Conservation (phyloP, 257 asterid genomes). For the Fraxinus pennsylvanica region DNA sequence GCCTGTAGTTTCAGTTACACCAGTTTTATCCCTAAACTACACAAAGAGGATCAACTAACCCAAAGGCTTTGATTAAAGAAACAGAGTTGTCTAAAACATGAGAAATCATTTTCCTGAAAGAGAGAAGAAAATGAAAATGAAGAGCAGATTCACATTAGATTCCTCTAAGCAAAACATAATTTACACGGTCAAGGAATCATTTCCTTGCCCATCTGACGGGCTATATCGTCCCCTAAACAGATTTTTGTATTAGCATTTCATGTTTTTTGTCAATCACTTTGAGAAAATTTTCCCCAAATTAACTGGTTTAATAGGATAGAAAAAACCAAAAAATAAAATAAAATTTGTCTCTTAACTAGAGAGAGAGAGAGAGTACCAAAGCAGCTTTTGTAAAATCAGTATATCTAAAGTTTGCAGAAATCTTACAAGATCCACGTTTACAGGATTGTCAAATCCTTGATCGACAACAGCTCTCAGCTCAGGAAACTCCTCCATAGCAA, state of each 20-base stretch:
- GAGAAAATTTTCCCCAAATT: background rate
- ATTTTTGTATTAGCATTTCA: background rate
- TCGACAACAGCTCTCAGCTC: conserved; percentile 65
- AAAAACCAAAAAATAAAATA: too few species aligned
- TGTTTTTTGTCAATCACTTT: background rate
- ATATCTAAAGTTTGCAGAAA: conserved; percentile 10
- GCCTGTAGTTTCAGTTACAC: conserved; percentile 50
- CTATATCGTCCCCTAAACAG: background rate
- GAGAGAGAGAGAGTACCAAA: background rate
- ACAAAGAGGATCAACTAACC: background rate
- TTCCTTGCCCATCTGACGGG: background rate
- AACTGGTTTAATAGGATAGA: background rate
- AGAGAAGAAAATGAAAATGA: background rate
- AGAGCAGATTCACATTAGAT: background rate
- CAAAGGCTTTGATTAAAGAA: background rate
- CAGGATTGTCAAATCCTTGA: conserved; percentile 72
- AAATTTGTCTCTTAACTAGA: background rate
- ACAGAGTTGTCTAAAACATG: background rate
- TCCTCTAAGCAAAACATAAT: background rate
- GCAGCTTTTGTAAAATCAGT: background rate
- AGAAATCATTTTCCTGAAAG: background rate
- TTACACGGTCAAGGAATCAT: too few species aligned
- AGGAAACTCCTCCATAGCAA: conserved; percentile 92
- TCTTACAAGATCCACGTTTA: conserved; percentile 78
- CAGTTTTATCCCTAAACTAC: background rate